phyloP scores from a whole-genome alignment of 2,329 filamentous ascomycete genomes.

The Trichoderma guizhouense region DNA sequence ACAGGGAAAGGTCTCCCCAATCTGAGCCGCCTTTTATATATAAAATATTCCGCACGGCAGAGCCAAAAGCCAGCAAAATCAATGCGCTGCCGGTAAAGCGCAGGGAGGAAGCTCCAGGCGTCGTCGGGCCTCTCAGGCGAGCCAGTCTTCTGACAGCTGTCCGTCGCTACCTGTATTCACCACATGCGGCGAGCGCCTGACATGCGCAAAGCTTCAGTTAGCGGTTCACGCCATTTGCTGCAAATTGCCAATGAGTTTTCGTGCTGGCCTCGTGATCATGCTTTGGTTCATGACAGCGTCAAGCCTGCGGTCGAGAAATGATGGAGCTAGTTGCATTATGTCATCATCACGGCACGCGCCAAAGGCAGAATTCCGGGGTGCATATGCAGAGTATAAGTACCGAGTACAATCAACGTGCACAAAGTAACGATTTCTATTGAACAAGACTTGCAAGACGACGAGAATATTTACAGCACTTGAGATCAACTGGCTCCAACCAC shows the following conservation, averaged over 20 bases:
- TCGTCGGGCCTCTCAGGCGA: slow-evolving; percentile 23
- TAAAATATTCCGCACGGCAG: neutral
- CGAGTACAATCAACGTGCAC: neutral
- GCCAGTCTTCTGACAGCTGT: slow-evolving; percentile 31
- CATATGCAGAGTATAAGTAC: neutral
- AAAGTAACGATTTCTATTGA: neutral
- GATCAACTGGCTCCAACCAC: slow-evolving; percentile 5
- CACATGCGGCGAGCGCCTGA: slow-evolving; percentile 22
- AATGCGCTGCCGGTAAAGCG: neutral
- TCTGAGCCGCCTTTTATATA: slow-evolving; percentile 9
- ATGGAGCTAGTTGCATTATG: slow-evolving; percentile 13
- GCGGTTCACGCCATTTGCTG: slow-evolving; percentile 10
- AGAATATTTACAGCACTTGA: slow-evolving; percentile 1
- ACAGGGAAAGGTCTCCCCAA: neutral
- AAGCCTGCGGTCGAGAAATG: neutral
- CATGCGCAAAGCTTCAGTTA: slow-evolving; percentile 11
- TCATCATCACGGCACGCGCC: slow-evolving; percentile 16
- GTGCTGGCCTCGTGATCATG: slow-evolving; percentile 15
- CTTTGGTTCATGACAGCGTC: slow-evolving; percentile 9
- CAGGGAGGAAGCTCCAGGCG: neutral
- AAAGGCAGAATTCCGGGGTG: neutral
- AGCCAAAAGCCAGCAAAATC: neutral
- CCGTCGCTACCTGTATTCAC: neutral
- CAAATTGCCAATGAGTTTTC: neutral
- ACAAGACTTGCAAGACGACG: neutral